phyloP scores from a whole-genome alignment of 176 grass and related monocot genomes.

The Triticum timopheevii region DNA sequence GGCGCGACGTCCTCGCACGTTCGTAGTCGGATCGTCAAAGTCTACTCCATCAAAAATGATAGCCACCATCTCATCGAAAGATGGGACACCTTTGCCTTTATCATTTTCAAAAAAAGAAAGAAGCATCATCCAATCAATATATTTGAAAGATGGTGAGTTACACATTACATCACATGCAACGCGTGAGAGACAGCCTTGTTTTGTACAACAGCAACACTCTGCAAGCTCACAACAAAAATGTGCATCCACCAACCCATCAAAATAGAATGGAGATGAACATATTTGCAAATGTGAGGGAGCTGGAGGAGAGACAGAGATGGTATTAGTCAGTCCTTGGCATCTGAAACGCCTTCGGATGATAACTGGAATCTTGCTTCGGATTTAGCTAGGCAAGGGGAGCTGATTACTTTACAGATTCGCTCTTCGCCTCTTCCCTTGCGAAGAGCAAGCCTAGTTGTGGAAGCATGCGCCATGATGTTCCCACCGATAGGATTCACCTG shows the following conservation, averaged over 20 bases:
- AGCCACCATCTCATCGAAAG: no score
- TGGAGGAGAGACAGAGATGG: background rate
- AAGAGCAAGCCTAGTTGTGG: slow-evolving; percentile 85
- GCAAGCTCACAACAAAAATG: background rate
- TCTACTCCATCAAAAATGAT: no score
- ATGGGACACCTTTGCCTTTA: no score
- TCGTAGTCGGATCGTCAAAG: no score
- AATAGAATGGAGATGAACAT: background rate
- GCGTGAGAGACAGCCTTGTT: background rate
- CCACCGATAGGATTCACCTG: slow-evolving; percentile 88
- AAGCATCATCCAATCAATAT: no score
- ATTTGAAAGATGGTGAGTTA: no score
- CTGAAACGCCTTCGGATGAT: slow-evolving; percentile 60
- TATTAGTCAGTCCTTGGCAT: slow-evolving; percentile 85
- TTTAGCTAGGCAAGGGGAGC: slow-evolving; percentile 86
- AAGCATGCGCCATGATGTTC: slow-evolving; percentile 99
- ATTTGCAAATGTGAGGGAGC: no score
- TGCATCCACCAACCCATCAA: background rate
- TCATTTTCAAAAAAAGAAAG: no score
- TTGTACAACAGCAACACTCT: slow-evolving; percentile 20
- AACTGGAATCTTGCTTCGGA: slow-evolving; percentile 81
- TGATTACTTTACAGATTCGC: slow-evolving; percentile 82
- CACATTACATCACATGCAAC: slow-evolving; percentile 23
- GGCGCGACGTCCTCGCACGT: no score
- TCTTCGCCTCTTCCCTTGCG: slow-evolving; percentile 94